Conservation (phyloP, 2,329 filamentous ascomycete genomes). For the Exserohilum turcica region DNA sequence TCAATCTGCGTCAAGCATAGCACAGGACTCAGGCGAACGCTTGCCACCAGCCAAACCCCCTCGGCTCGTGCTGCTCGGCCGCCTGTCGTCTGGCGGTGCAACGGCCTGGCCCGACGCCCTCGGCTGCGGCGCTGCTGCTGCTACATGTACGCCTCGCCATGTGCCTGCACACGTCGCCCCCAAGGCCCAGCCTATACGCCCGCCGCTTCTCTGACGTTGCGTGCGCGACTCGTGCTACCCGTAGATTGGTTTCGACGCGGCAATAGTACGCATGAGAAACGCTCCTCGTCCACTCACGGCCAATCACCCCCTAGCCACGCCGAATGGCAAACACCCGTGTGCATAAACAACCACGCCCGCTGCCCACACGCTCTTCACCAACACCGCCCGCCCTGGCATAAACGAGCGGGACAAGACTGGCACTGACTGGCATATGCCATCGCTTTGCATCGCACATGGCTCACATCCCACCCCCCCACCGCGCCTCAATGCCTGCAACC, state of each 20-base stretch:
- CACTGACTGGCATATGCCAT: background rate
- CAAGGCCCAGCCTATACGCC: background rate
- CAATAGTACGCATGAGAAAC: conserved; percentile 14
- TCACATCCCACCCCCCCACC: too few species aligned
- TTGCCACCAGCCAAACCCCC: background rate
- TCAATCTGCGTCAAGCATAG: too few species aligned
- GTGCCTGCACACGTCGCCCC: too few species aligned
- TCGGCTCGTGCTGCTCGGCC: too few species aligned
- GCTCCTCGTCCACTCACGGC: background rate
- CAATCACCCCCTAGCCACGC: conserved; percentile 3
- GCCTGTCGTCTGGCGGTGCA: too few species aligned
- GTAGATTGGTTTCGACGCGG: conserved; percentile 8
- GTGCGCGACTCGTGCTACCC: conserved; percentile 12
- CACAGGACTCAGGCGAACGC: background rate
- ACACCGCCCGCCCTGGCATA: background rate
- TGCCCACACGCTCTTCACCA: too few species aligned
- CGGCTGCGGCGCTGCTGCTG: too few species aligned
- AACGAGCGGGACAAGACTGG: background rate
- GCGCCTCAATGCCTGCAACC: background rate
- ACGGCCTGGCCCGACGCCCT: too few species aligned
- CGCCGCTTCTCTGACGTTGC: conserved; percentile 4
- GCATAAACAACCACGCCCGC: too few species aligned
- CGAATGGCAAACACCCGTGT: background rate
- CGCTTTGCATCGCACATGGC: background rate
- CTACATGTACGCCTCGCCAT: too few species aligned